Evolutionary conservation across 441 rosid species (phyloP).

Genomic region (Pelargonium cotyledonis): DNA sequence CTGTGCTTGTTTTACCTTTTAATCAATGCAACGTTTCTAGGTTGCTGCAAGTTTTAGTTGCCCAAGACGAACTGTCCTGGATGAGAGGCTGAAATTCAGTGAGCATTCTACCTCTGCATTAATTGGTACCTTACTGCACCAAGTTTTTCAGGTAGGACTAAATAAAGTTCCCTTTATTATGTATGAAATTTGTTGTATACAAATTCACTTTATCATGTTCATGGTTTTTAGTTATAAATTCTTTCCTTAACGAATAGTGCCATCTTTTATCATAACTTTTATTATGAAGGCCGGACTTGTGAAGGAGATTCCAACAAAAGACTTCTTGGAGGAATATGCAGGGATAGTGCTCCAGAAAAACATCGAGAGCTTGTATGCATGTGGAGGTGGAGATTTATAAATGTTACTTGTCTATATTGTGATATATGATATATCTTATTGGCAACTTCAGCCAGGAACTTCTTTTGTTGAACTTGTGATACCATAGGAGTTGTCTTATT

Average conservation of each 20-base stretch:
- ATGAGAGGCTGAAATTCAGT: conserved; percentile 77
- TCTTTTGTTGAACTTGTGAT: conserved; percentile 18
- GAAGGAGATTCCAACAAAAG: conserved; percentile 51
- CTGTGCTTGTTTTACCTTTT: conserved; percentile 20
- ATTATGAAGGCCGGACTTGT: conserved; percentile 71
- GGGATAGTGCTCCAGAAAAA: conserved; percentile 60
- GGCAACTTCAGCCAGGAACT: conserved; percentile 15
- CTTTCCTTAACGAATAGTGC: not conserved
- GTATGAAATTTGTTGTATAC: not conserved
- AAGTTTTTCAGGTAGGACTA: conserved; percentile 68
- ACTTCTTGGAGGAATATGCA: conserved; percentile 64
- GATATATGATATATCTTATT: conserved; percentile 11
- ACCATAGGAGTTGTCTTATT: conserved; percentile 7
- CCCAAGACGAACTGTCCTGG: conserved; percentile 80
- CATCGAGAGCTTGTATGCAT: conserved; percentile 84
- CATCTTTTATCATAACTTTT: conserved; percentile 4
- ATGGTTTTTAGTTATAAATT: conserved; percentile 17
- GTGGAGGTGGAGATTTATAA: conserved; percentile 61
- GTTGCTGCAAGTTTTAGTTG: conserved; percentile 89
- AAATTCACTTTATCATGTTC: conserved; percentile 16
- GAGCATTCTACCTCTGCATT: conserved; percentile 79
- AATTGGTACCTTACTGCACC: conserved; percentile 90
- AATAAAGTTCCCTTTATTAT: conserved; percentile 9
- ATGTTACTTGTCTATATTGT: conserved; percentile 19
- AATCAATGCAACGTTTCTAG: conserved; percentile 32